These are phyloP conservation scores for Pelargonium fulgidum DNA, from an alignment of 441 rosid genomes.

Conservation along the genomic window DNA sequence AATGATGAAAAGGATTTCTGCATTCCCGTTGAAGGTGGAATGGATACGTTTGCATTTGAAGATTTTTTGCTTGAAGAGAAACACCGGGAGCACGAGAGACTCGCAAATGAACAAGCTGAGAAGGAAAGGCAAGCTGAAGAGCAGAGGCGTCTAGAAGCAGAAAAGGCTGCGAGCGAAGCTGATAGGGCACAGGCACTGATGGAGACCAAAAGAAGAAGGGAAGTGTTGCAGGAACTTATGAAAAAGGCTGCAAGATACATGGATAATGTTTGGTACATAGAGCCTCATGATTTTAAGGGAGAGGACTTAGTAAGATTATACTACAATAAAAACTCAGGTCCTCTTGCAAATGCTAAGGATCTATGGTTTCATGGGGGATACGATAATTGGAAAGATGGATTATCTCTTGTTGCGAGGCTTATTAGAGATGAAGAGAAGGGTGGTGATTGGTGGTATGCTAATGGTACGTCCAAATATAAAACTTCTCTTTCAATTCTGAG, in stretches of 20 bases:
- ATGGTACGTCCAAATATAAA: slow-evolving; percentile 37
- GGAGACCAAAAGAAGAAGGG: slow-evolving; percentile 51
- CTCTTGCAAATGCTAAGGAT: slow-evolving; percentile 60
- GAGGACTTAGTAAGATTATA: slow-evolving; percentile 47
- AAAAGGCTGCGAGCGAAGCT: slow-evolving; percentile 69
- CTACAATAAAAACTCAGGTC: slow-evolving; percentile 71
- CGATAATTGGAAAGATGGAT: slow-evolving; percentile 70
- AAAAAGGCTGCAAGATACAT: slow-evolving; percentile 45
- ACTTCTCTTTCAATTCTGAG: slow-evolving; percentile 4
- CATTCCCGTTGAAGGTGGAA: slow-evolving; percentile 63
- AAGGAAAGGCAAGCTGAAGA: slow-evolving; percentile 69
- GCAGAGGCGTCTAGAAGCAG: slow-evolving; percentile 60
- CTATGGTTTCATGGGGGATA: slow-evolving; percentile 88
- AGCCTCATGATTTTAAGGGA: slow-evolving; percentile 58
- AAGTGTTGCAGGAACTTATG: slow-evolving; percentile 36
- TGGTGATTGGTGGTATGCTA: slow-evolving; percentile 80
- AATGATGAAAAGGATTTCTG: slow-evolving; percentile 63
- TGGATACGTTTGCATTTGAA: slow-evolving; percentile 66
- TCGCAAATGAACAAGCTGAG: slow-evolving; percentile 76
- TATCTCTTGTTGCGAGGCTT: slow-evolving; percentile 57
- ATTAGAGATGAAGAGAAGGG: slow-evolving; percentile 40
- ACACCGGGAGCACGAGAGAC: slow-evolving; percentile 58
- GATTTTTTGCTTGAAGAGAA: slow-evolving; percentile 84
- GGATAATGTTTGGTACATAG: slow-evolving; percentile 66
- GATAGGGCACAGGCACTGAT: slow-evolving; percentile 64